Base-by-base conservation (phyloP, 1,284 basidiomycete genomes). In the Leccinum pachyderme region DNA sequence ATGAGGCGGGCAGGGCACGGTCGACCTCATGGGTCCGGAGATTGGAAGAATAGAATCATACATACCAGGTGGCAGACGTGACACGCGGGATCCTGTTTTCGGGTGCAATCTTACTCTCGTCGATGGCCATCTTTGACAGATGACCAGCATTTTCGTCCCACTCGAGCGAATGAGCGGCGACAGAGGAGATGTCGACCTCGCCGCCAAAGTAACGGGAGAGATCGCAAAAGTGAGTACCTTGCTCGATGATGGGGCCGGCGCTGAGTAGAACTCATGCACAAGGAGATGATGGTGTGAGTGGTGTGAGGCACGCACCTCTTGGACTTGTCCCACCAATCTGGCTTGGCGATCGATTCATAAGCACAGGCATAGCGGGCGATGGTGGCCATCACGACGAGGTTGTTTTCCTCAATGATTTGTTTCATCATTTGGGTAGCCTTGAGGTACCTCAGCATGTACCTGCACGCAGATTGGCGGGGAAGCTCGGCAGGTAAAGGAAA, bases 341-440 rank as follows among this genome's bases (percentile, higher is more conserved):
- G 86, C 76, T 97, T 97, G 48, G 86, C 86, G 61, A 96, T 95
- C 24, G 85, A 78, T 73, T 93, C 86, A 70, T 97, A 98, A 24
- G 96, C 95, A 72, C 90, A 92, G 37, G 94, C 93, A 75, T 98
- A 98, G 60, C 95, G 90, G 8, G 95, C 95, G 63, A 95, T 89
- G 52, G 95, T 98, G 51, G 91, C 84, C 95, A 99, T 98, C 56
- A 99, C 95, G n/a, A 89, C 91, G 57, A 98, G 81, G 69, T 95
- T 84, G 73, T 98, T 97, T 60, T 96, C 94, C 67, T 93, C 81
- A 69, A 98, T 91, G 71, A 98, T 95, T 60, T 89, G 83, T 77
- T 98, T 98, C 93, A 99, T 98, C 83, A 90, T 91, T 76, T 98
- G 96, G 22, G 97, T 93, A 49, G 93, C 95, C 73, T 89, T 91